Conservation (phyloP, 768 basidiomycete genomes). For the Gautieria morchelliformis region DNA sequence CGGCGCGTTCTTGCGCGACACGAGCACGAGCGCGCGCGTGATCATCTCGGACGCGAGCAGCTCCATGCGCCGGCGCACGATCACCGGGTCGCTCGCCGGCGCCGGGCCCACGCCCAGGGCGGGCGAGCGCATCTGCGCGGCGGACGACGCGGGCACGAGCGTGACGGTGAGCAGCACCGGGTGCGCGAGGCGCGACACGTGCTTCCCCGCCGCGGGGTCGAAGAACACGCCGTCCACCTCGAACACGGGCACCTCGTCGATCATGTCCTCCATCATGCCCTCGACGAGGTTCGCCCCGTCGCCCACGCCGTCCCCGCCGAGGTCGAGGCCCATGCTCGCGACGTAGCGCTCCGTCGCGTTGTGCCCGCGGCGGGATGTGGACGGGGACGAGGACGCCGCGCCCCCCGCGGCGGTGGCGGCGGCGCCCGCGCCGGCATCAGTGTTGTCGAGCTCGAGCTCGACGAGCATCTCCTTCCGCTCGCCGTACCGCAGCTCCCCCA, state of each 20-base stretch:
- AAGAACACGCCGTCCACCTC: conserved; percentile 95
- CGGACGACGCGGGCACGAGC: conserved; percentile 49
- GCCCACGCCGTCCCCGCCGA: conserved; percentile 58
- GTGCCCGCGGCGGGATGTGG: too few species aligned
- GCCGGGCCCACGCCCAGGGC: too few species aligned
- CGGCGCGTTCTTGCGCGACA: conserved; percentile 80
- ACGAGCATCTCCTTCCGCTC: conserved; percentile 96
- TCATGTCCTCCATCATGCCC: conserved; percentile 94
- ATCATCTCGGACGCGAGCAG: conserved; percentile 96
- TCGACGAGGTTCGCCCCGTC: conserved; percentile 59
- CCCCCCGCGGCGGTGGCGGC: too few species aligned
- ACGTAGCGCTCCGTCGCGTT: conserved; percentile 89
- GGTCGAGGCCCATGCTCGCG: conserved; percentile 73
- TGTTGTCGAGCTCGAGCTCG: conserved; percentile 87
- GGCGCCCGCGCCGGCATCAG: conserved; percentile 12
- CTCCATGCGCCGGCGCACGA: conserved; percentile 93
- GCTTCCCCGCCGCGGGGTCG: conserved; percentile 78
- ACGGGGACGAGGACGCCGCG: too few species aligned
- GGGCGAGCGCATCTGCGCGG: too few species aligned
- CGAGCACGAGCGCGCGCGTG: conserved; percentile 84
- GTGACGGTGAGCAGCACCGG: conserved; percentile 94
- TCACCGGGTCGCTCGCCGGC: conserved; percentile 51
- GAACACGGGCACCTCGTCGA: conserved; percentile 93
- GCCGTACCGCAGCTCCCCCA: conserved; percentile 92
- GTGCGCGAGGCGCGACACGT: conserved; percentile 80